Conservation (phyloP, 116 monocot genomes). For the Trichopus zeylanicus region DNA sequence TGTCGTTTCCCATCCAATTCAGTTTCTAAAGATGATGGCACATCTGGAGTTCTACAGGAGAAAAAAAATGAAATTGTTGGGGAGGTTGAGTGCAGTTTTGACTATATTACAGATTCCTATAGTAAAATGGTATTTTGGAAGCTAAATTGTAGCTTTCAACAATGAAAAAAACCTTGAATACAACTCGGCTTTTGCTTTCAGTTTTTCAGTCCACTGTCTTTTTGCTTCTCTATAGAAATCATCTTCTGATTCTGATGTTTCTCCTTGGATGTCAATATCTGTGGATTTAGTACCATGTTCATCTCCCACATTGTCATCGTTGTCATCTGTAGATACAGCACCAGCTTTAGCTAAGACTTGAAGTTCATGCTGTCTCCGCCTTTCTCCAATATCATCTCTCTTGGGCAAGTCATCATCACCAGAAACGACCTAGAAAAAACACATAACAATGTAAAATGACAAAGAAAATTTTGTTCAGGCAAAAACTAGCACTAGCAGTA, state of each 20-base stretch:
- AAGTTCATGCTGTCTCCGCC: conserved; percentile 75
- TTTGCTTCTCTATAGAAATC: conserved; percentile 76
- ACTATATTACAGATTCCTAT: background rate
- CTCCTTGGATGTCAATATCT: conserved; percentile 11
- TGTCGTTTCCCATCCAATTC: conserved; percentile 63
- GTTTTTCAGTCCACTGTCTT: conserved; percentile 38
- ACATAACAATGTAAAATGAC: no score
- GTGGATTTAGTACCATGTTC: conserved; percentile 1
- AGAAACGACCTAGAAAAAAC: conserved; percentile 41
- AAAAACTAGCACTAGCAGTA: no score
- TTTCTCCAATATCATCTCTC: conserved; percentile 88
- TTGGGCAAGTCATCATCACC: conserved; percentile 89
- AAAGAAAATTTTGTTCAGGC: no score
- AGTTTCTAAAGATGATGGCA: conserved; percentile 20
- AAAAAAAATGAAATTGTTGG: no score
- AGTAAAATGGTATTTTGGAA: background rate
- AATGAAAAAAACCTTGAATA: conserved; percentile 35
- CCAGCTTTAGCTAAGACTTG: conserved; percentile 60
- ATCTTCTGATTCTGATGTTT: conserved; percentile 50
- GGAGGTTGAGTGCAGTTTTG: background rate
- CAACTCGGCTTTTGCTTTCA: conserved; percentile 39
- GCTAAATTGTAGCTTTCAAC: background rate
- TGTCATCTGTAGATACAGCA: conserved; percentile 18
- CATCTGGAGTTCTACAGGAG: conserved; percentile 21
- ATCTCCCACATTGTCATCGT: conserved; percentile 22